Conservation (phyloP, 768 basidiomycete species). For the Mycena venus region DNA sequence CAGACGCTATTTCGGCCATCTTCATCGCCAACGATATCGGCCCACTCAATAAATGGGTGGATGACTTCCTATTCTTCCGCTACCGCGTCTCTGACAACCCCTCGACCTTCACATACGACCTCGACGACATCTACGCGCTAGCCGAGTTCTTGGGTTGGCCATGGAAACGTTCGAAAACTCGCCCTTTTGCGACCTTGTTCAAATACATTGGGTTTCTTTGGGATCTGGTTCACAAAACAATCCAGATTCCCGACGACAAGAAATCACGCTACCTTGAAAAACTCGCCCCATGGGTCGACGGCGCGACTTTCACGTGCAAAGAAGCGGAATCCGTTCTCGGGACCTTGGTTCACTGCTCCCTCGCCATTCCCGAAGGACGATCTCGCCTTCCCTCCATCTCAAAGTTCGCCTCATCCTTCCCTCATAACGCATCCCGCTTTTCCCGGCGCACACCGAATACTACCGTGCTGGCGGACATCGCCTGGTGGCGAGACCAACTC, state of each 20-base stretch:
- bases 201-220: not conserved
- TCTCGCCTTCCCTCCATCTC: not conserved
- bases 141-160: not conserved
- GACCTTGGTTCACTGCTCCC: not conserved
- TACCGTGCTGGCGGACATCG: not conserved
- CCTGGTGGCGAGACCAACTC: not conserved
- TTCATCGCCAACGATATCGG: conserved; percentile 25
- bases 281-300: not conserved
- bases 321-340: conserved; percentile 3
- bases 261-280: not conserved
- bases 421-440: not conserved
- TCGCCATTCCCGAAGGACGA: not conserved
- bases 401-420: not conserved
- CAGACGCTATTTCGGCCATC: conserved; percentile 48
- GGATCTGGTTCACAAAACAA: not conserved
- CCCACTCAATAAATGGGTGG: conserved; percentile 44
- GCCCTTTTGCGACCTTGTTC: not conserved
- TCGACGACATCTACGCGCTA: not conserved
- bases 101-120: not conserved
- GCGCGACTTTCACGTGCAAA: not conserved
- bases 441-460: not conserved
- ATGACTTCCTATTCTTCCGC: conserved; percentile 45
- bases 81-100: not conserved
- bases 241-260: not conserved
- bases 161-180: not conserved